These are phyloP conservation scores for Synchytrium microbalum DNA, from an alignment of 371 early-diverging fungal genomes.

Conservation along the genomic window DNA sequence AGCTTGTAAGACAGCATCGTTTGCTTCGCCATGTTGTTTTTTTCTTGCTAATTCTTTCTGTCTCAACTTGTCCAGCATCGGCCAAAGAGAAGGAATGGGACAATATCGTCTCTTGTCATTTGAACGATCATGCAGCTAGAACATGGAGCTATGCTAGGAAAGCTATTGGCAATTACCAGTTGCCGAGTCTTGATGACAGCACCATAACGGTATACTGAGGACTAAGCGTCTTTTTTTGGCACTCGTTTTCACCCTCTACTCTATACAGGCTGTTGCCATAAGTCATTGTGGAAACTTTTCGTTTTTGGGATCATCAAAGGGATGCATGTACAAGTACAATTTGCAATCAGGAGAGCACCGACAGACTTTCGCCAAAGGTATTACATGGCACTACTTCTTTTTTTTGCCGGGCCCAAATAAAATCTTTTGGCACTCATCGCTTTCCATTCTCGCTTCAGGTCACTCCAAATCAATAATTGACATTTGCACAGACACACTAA, in stretches of 20 bases:
- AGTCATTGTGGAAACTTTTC: conserved; percentile 91
- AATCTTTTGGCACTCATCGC: neutral
- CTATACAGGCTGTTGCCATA: conserved; percentile 50
- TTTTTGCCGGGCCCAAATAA: neutral
- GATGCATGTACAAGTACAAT: conserved; percentile 82
- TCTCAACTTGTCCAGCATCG: conserved; percentile 26
- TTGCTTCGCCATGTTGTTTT: conserved; percentile 3
- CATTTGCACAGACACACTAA: conserved; percentile 66
- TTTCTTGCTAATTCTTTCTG: neutral
- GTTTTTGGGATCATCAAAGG: conserved; percentile 69
- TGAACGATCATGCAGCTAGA: conserved; percentile 58
- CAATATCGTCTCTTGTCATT: conserved; percentile 79
- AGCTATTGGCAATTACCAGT: conserved; percentile 59
- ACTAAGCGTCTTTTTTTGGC: conserved; percentile 14
- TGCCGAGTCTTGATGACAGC: conserved; percentile 56
- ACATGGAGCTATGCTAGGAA: conserved; percentile 77
- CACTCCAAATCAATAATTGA: conserved; percentile 78
- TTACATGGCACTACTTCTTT: conserved; percentile 11
- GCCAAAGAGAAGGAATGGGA: conserved; percentile 78
- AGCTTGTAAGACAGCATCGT: conserved; percentile 32
- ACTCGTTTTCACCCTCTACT: neutral
- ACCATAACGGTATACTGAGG: conserved; percentile 41
- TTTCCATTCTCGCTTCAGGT: conserved; percentile 23
- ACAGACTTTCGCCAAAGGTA: conserved; percentile 47
- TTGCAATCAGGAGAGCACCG: conserved; percentile 85